Conservation (phyloP, 2,329 filamentous ascomycete species). For the Erysiphe pulchra region DNA sequence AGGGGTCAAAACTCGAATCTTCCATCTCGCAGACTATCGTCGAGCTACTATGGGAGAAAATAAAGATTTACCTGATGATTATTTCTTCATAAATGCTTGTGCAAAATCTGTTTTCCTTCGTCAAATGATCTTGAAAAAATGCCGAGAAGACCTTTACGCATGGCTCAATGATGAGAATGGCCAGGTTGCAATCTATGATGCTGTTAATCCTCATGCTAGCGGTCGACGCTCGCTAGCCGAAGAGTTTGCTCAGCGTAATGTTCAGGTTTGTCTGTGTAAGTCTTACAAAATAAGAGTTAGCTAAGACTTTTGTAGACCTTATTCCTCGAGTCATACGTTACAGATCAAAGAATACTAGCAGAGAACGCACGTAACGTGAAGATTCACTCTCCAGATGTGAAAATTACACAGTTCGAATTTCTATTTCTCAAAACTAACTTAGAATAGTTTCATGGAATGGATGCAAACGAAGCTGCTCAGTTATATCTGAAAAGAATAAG, state of each 20-base stretch:
- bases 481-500: constrained; percentile 79
- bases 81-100: constrained; percentile 90
- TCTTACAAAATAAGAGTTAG: neutral
- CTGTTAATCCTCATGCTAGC: constrained; percentile 71
- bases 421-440: constrained; percentile 2
- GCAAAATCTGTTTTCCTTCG: constrained; percentile 77
- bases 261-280: constrained; percentile 33
- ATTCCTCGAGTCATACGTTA: constrained; percentile 89
- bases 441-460: constrained; percentile 65
- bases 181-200: constrained; percentile 95
- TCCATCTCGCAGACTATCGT: constrained; percentile 90
- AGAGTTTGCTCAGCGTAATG: constrained; percentile 93
- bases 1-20: constrained; percentile 92
- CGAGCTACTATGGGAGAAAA: constrained; percentile 68
- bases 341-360: constrained; percentile 76
- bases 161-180: constrained; percentile 95
- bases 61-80: constrained; percentile 76
- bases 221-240: constrained; percentile 69
- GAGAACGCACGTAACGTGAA: constrained; percentile 96
- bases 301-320: constrained; percentile 35
- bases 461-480: constrained; percentile 71
- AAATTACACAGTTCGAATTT: constrained; percentile 8
- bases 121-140: constrained; percentile 94
- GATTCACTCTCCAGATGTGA: constrained; percentile 82
- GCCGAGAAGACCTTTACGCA: constrained; percentile 84